Base-by-base conservation (phyloP, 371 early-diverging fungal species). In the Amoeboaphelidium protococcarum region DNA sequence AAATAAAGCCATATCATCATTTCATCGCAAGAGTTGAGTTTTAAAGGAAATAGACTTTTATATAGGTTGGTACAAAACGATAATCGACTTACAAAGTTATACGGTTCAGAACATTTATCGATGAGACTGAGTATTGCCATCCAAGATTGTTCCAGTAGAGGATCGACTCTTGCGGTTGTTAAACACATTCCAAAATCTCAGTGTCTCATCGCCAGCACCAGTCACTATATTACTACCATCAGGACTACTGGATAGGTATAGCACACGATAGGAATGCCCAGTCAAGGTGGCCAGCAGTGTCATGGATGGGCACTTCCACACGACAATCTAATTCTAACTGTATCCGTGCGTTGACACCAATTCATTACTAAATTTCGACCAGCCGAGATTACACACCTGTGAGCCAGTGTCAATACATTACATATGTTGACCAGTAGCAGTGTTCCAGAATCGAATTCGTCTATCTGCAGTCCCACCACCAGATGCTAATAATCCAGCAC, bases 391-490 rank as follows among this genome's bases (percentile, higher is more conserved):
- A 3, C 92, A 89, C 6, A 98, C 95, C 60, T 95, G 98, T 0
- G 92, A 87, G 2, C 71, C 80, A 0, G 91, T 75, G 51, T 83
- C 67, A 44, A 91, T 64, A 1, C 74, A 72, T 40, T 55, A 59
- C n/a, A 61, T 43, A 31, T 56, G 49, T 67, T 64, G 13, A 76
- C 54, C 74, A 0, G 76, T 78, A 0, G 73, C 68, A 2, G 80
- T 69, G 61, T 98, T 88, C 98, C 98, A 97, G 48, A 95, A 82
- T 56, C 81, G 79, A 40, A 98, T 86, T 21, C 73, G 74, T 43
- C 78, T 75, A 54, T 98, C 98, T 52, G 74, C 63, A 2, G 84
- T 68, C 24, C 99, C 99, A 45, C 99, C 99, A 37, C 99, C 99
- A 0, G 89, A 79, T 1, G 94, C 96, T 21, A 98, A 67, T 23